Evolutionary conservation across 345 rosid species (phyloP), one percentile per base, ranked within the genome.

Genomic region (Acer saccharum): DNA sequence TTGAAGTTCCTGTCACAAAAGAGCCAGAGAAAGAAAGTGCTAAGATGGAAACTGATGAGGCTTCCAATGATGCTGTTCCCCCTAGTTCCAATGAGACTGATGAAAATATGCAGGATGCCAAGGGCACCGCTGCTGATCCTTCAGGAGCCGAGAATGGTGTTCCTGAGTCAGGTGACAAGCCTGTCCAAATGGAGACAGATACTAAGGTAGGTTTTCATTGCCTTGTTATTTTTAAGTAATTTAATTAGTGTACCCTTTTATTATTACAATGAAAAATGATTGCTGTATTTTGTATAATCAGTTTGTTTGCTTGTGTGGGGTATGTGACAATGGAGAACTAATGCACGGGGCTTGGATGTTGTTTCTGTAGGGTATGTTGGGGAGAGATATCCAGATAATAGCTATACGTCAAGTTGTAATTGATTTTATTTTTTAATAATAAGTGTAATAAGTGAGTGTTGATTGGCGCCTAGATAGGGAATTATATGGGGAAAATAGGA

Each of bases 111-210:
- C 93, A 94, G 78, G 99, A 93, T 77, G 87, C 92, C 61, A 91
- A 88, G 79, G 91, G 77, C 79, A 44, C 91, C 73, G 73, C 87
- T 58, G 73, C 87, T 58, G 96, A 90, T 79, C 87, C 81, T 35
- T 23, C 85, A 21, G 92, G 83, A 61, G 78, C 64, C 32, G 99
- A 90, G 64, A 92, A 92, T 88, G 98, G 97, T 77, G 89, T 66
- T 76, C 84, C 95, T 1, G 94, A 92, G 80, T 80, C 92, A 0
- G 92, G 89, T 14, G 96, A 90, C 76, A 91, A 87, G 81, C 84
- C 97, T 29, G 85, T 88, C 43, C 91, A 91, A 72, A 94, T 94
- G 98, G 99, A 91, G 82, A 92, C 97, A 27, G 97, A 92, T 52
- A 48, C 80, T 50, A 97, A 94, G 89, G 99, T 83, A 68, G 76